Base-by-base conservation (phyloP, 2,329 filamentous ascomycete genomes). In the Pseudocercospora fuligena region DNA sequence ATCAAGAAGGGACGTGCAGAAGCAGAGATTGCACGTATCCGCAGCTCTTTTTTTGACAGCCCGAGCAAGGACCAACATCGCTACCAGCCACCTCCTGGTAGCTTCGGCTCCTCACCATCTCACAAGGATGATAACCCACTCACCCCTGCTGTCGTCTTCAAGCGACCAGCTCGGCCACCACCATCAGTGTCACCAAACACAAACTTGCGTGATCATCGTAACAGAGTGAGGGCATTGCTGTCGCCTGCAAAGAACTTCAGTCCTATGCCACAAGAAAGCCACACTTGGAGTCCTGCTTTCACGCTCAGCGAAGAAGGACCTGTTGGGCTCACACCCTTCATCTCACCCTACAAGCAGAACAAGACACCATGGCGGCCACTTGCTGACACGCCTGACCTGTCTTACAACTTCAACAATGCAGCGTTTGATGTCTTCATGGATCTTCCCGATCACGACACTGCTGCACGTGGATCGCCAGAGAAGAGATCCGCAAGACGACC, bases 1-100 rank as follows among this genome's bases (percentile, higher is more conserved):
- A 90, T 93, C 73, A 96, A 94, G 82, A 90, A 92, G 67, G 94
- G 94, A 31, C 91, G 94, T 68, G 95, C 95, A 16, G 95, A 98
- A 79, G 94, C 96, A 74, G 95, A 97, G 79, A 97, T 99, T 82
- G 92, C 92, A 54, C 92, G 94, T 47, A 90, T 98, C 62, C 91
- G 95, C 71, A 92, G 92, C 69, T 97, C 94, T 1, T 97, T 93
- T 1, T 94, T 94, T 74, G 94, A 97, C 75, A 98, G 94, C 75
- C 95, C 95, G 4, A 92, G 89, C 59, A 93, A 92, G 81, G 73
- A 76, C 49, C 67, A 72, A 58, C 85, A 86, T 12, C 82, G 82
- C 64, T 81, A 84, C 67, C 83, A 84, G 40, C 85, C 86, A 54
- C 75, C 79, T 9, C 71, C 65, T 49, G 71, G 74, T 23, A 71